Base-by-base conservation (phyloP, 2,329 filamentous ascomycete genomes). In the Aspergillus tubingensis region DNA sequence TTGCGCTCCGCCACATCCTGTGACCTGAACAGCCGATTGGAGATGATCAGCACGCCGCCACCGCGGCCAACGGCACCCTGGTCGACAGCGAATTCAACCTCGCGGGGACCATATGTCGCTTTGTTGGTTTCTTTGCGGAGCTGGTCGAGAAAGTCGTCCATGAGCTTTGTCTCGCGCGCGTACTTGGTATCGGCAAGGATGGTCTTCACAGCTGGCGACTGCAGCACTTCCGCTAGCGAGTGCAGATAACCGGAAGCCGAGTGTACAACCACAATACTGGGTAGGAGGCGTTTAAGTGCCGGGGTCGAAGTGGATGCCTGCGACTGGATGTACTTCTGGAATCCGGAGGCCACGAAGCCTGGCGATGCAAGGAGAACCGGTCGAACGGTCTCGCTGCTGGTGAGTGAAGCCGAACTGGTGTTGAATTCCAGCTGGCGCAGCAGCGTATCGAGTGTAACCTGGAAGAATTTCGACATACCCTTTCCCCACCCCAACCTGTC, bases 141-240 rank as follows among this genome's bases (percentile, higher is more conserved):
- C 62, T 91, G 82, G 0, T 88, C 85, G 68, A 90, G 87, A 72
- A 98, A 92, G 48, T 88, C 86, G 69, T 98, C 92, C 87, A 99
- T 92, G 62, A 91, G 82, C 39, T 83, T 85, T 1, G 92, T 92
- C 76, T 97, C 93, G 62, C 88, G 86, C 2, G 91, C 88, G 73
- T 95, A 97, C 70, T 94, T 95, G 65, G 92, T 95, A 73, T 97
- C 88, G 62, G 89, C 88, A 70, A 98, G 86, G 65, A 90, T 89
- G 1, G 85, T 83, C 54, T 89, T 83, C 8, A 97, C 91, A 58
- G 92, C 89, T 1, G 89, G 87, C 54, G 88, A 93, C 70, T 91
- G 88, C 51, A 99, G 84, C 0, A 96, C 89, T 75, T 98, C 92
- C 68, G 91, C 90, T 27, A 99, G 83, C 49, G 90, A 90, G 78